Base-by-base conservation (phyloP, 2,329 filamentous ascomycete species). In the Fusarium lateritium region DNA sequence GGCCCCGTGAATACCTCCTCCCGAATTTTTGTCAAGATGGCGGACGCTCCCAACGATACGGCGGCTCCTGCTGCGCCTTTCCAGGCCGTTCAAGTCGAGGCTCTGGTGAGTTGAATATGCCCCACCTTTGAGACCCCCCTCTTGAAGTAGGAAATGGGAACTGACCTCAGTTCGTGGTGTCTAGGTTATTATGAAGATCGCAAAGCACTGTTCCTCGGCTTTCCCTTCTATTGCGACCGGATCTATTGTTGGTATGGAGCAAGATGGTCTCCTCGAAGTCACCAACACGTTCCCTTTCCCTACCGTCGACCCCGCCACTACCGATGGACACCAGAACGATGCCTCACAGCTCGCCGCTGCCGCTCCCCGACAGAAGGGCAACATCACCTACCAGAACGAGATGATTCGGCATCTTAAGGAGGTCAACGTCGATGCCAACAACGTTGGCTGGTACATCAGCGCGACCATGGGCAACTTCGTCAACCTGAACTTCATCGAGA, bases 391-490 rank as follows among this genome's bases (percentile, higher is more conserved):
- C 83, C 93, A 97, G 84, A 91, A 89, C 72, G 96, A 99, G 82
- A 98, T 98, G 95, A 95, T 99, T 82, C 92, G 94, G 78, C 94
- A 96, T 81, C 85, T 98, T 69, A 92, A 95, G 80, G 96, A 98
- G 83, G 96, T 99, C 77, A 99, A 98, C 81, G 93, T 98, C 63
- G 96, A 99, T 80, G 96, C 96, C 72, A 97, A 98, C 86, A 97
- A 94, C 77, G 94, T 97, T 64, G 96, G 96, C 76, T 99, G 94
- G 94, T 99, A 99, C 85, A 98, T 94, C 62, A 98, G 94, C 84
- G 94, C 94, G 69, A 97, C 94, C 81, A 97, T 99, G 93, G 96
- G 96, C 81, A 98, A 97, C 86, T 98, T 98, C 76, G 88, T 98
- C 86, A 98, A 94, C 85, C 82, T 92, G 78, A 93, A 92, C 85